Conservation (phyloP, 805 yeast genomes). For the Kuraishia ogatae region DNA sequence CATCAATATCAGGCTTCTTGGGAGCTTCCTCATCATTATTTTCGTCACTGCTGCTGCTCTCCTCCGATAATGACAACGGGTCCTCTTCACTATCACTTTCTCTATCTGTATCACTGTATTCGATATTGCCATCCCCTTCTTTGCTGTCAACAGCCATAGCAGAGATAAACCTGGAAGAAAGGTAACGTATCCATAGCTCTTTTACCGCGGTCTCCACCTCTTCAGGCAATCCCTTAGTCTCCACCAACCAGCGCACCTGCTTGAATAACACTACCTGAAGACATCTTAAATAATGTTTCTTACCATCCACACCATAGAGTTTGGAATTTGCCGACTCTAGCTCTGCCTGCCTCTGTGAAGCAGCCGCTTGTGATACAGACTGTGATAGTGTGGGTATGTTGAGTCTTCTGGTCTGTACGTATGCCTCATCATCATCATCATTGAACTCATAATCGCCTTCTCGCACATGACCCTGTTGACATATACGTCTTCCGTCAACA, state of each 20-base stretch:
- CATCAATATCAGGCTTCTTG: background rate
- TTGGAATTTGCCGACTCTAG: background rate
- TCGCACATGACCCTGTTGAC: slow-evolving; percentile 86
- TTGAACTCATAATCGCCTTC: slow-evolving; percentile 73
- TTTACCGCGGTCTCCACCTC: slow-evolving; percentile 22
- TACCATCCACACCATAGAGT: slow-evolving; percentile 2
- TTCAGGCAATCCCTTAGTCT: slow-evolving; percentile 12
- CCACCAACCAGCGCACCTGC: slow-evolving; percentile 35
- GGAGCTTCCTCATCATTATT: background rate
- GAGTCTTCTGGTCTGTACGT: slow-evolving; percentile 46
- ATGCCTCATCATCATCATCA: slow-evolving; percentile 68
- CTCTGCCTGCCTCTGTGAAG: slow-evolving; percentile 2
- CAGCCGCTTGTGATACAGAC: slow-evolving; percentile 10
- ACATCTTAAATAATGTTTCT: slow-evolving; percentile 10
- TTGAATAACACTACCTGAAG: slow-evolving; percentile 31
- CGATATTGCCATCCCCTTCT: background rate
- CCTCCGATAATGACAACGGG: background rate
- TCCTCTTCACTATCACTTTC: background rate
- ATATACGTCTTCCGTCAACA: slow-evolving; percentile 71
- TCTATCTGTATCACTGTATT: background rate
- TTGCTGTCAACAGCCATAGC: background rate
- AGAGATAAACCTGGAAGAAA: background rate
- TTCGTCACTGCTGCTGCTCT: background rate
- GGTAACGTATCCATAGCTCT: slow-evolving; percentile 21
- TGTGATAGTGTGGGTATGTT: slow-evolving; percentile 37